Percentiles rank a stretch among this genome's conserved stretches.
Evolutionary conservation across 352 stramenopile genomes (phyloP).

Genomic region (Pythium utonaiense): DNA sequence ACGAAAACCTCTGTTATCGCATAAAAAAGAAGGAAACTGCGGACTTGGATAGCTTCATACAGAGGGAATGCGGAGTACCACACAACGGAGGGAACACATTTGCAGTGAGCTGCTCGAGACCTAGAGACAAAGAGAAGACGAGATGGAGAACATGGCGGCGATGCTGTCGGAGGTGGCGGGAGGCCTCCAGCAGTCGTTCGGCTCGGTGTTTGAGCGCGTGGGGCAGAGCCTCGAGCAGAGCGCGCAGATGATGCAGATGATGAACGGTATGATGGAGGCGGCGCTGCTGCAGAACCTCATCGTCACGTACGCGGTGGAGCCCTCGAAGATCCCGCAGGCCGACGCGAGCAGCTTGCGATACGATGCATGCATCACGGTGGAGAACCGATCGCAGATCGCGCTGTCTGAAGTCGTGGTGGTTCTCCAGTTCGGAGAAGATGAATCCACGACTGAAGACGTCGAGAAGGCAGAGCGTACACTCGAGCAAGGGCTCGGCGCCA

Average conservation of each 20-base stretch:
- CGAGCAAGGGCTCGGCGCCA: conserved; percentile 6
- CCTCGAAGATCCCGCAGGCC: background rate
- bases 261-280: conserved; percentile 81
- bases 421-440: background rate
- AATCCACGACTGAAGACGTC: background rate
- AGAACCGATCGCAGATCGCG: conserved; percentile 60
- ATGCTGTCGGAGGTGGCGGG: conserved; percentile 59
- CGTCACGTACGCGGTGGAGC: conserved; percentile 23
- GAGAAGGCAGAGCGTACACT: conserved; percentile 1
- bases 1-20: conserved; percentile 1
- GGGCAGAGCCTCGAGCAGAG: conserved; percentile 65
- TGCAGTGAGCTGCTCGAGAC: too few species aligned
- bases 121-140: background rate
- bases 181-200: conserved; percentile 71
- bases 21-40: conserved; percentile 8
- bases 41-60: background rate
- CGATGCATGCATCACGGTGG: conserved; percentile 28
- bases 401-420: conserved; percentile 23
- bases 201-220: conserved; percentile 62
- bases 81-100: too few species aligned
- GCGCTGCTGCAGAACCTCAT: conserved; percentile 66
- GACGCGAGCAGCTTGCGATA: conserved; percentile 10
- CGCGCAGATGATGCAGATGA: conserved; percentile 74
- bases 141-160: conserved; percentile 67
- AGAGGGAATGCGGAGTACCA: background rate